Conservation (phyloP, 352 stramenopile genomes). For the Phytophthora citrophthora region DNA sequence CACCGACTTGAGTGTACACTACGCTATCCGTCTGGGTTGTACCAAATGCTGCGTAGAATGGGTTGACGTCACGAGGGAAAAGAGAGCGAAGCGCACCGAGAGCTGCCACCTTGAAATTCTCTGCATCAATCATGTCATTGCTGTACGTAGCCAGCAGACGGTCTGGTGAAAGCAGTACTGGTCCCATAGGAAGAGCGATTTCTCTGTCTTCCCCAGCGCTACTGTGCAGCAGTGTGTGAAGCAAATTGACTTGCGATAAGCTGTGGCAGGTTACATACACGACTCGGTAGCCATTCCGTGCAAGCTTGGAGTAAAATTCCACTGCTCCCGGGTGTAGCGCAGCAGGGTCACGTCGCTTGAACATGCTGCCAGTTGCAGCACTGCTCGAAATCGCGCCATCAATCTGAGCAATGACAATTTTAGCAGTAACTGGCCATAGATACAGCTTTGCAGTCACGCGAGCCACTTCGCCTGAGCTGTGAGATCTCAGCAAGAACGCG, state of each 20-base stretch:
- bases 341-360: slow-evolving; percentile 44
- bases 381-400: slow-evolving; percentile 76
- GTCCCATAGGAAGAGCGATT: slow-evolving; percentile 67
- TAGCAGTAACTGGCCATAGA: slow-evolving; percentile 72
- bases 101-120: slow-evolving; percentile 73
- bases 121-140: slow-evolving; percentile 51
- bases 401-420: slow-evolving; percentile 85
- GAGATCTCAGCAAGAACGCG: slow-evolving; percentile 58
- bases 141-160: slow-evolving; percentile 50
- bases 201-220: slow-evolving; percentile 16
- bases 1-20: slow-evolving; percentile 72
- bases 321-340: slow-evolving; percentile 69
- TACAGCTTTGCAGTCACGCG: slow-evolving; percentile 68
- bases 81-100: slow-evolving; percentile 67
- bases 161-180: slow-evolving; percentile 74
- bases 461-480: slow-evolving; percentile 28
- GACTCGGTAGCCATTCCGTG: slow-evolving; percentile 74
- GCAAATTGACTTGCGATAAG: slow-evolving; percentile 58
- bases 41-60: slow-evolving; percentile 87
- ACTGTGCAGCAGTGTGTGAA: slow-evolving; percentile 49
- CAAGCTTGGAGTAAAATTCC: slow-evolving; percentile 75
- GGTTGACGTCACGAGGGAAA: slow-evolving; percentile 80
- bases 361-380: slow-evolving; percentile 51
- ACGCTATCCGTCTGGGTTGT: slow-evolving; percentile 60
- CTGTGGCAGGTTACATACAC: slow-evolving; percentile 83